A percentile compares a stretch with the other conserved stretches of the same genome.
Evolutionary conservation across 192 early-diverging fungal genomes (phyloP).

Genomic region (Coemansia sp.): DNA sequence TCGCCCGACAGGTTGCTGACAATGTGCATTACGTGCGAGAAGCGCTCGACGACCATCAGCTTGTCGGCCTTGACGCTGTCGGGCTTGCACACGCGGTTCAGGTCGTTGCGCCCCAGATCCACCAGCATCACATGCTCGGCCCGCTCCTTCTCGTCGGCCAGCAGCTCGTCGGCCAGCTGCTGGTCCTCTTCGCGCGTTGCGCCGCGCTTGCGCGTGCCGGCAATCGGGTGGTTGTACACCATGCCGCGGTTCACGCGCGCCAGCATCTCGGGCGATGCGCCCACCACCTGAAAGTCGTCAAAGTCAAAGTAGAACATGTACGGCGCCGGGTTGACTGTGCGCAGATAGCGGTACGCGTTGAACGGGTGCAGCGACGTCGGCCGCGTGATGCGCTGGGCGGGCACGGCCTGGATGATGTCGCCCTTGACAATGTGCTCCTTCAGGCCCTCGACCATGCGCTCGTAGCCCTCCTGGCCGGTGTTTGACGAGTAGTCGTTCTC

Average conservation of each 20-base stretch:
- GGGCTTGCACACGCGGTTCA: slow-evolving; percentile 94
- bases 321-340: slow-evolving; percentile 96
- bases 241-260: slow-evolving; percentile 78
- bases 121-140: slow-evolving; percentile 99
- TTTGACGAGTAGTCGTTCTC: slow-evolving; percentile 74
- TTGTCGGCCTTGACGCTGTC: slow-evolving; percentile 89
- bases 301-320: slow-evolving; percentile 99
- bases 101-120: slow-evolving; percentile 97
- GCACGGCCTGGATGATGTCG: slow-evolving; percentile 98
- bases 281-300: slow-evolving; percentile 89
- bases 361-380: slow-evolving; percentile 91
- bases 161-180: slow-evolving; percentile 79
- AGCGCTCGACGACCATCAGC: slow-evolving; percentile 95
- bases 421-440: slow-evolving; percentile 91
- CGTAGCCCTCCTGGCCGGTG: slow-evolving; percentile 87
- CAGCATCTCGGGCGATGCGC: slow-evolving; percentile 97
- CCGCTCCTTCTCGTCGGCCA: slow-evolving; percentile 92
- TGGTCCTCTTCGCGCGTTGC: slow-evolving; percentile 80
- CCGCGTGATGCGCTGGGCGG: slow-evolving; percentile 83
- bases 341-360: slow-evolving; percentile 94
- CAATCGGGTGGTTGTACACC: slow-evolving; percentile 94
- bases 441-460: slow-evolving; percentile 76
- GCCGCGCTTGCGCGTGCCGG: slow-evolving; percentile 92
- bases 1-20: slow-evolving; percentile 92
- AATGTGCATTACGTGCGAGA: slow-evolving; percentile 99